phyloP scores from a whole-genome alignment of 257 asterid species.

The Solanum virginianum region DNA sequence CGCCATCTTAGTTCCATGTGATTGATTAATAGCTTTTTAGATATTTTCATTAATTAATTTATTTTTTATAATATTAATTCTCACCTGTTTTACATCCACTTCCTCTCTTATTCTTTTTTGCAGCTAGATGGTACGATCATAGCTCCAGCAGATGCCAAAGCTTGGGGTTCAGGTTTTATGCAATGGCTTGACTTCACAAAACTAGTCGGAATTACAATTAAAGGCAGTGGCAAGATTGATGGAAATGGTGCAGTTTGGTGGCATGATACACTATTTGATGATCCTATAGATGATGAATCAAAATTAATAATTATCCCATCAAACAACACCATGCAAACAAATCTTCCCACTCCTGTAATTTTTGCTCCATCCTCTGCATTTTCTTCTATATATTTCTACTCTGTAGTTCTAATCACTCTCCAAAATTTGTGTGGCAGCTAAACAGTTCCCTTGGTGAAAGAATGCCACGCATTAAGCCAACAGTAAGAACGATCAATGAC shows the following conservation, averaged over 20 bases:
- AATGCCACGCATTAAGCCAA: conserved; percentile 72
- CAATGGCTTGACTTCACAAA: conserved; percentile 86
- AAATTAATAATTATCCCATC: conserved; percentile 41
- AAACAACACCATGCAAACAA: conserved; percentile 26
- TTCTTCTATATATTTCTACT: neutral
- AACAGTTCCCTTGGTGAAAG: conserved; percentile 29
- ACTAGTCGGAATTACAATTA: conserved; percentile 65
- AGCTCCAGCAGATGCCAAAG: conserved; percentile 57
- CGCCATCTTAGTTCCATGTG: no score
- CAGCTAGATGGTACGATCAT: conserved; percentile 80
- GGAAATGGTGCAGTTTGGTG: conserved; percentile 95
- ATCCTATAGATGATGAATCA: conserved; percentile 58
- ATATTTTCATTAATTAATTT: no score
- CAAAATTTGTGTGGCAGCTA: conserved; percentile 25
- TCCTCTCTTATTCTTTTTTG: neutral
- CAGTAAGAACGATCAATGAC: conserved; percentile 33
- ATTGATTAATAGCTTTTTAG: no score
- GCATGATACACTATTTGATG: conserved; percentile 44
- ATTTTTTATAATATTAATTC: no score
- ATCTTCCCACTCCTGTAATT: conserved; percentile 41
- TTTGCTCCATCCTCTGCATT: neutral
- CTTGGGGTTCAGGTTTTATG: conserved; percentile 70
- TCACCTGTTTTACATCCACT: neutral
- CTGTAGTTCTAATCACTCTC: neutral
- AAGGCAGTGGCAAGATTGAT: conserved; percentile 64